phyloP scores from a whole-genome alignment of 2,329 filamentous ascomycete species.

The Fusarium sp. region DNA sequence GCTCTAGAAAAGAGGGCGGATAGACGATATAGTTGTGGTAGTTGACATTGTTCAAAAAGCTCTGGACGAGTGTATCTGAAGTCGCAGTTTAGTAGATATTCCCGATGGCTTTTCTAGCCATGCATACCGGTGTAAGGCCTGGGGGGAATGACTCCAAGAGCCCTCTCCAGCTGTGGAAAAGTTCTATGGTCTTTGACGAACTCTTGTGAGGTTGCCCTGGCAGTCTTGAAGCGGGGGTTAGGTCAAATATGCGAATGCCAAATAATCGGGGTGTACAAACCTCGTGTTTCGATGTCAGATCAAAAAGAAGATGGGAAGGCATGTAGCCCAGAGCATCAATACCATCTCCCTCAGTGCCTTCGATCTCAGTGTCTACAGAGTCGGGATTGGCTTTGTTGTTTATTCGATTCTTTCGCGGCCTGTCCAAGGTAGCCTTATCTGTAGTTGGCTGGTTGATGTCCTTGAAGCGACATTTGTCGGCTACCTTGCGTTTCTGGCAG shows the following conservation, averaged over 20 bases:
- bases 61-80: slow-evolving; percentile 52
- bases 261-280: slow-evolving; percentile 28
- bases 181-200: slow-evolving; percentile 35
- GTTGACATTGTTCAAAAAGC: slow-evolving; percentile 53
- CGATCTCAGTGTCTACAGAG: slow-evolving; percentile 35
- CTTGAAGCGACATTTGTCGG: slow-evolving; percentile 51
- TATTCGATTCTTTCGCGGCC: slow-evolving; percentile 39
- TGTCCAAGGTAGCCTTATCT: slow-evolving; percentile 39
- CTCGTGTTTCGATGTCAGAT: slow-evolving; percentile 41
- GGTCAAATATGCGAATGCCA: not conserved
- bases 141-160: slow-evolving; percentile 48
- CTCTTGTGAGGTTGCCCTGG: slow-evolving; percentile 34
- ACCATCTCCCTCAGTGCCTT: slow-evolving; percentile 43
- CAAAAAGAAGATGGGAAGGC: slow-evolving; percentile 47
- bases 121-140: slow-evolving; percentile 50
- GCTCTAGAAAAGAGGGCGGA: slow-evolving; percentile 49
- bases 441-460: slow-evolving; percentile 35
- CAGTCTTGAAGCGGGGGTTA: slow-evolving; percentile 10
- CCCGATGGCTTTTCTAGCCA: not conserved
- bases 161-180: slow-evolving; percentile 48
- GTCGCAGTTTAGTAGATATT: slow-evolving; percentile 1
- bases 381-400: slow-evolving; percentile 32
- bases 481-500: slow-evolving; percentile 54
- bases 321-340: slow-evolving; percentile 53
- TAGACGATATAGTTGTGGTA: slow-evolving; percentile 55